A percentile compares a stretch with the other conserved stretches of the same genome.
phyloP scores from a whole-genome alignment of 129 eudicot genomes.

The Artemisia tridentata region DNA sequence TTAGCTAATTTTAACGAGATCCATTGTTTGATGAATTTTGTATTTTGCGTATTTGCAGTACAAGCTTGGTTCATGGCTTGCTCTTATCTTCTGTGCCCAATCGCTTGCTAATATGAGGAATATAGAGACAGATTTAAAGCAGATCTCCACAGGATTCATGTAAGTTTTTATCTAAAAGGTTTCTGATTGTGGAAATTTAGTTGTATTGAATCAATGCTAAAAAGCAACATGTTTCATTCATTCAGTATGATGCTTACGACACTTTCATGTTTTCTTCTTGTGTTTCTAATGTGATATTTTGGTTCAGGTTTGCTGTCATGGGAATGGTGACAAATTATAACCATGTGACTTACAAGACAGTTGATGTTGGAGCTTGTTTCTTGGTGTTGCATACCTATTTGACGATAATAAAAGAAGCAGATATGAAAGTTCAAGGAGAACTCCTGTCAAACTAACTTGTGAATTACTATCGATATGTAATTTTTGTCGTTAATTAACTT shows the following conservation, averaged over 20 bases:
- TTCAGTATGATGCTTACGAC: neutral
- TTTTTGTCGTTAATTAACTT: no score
- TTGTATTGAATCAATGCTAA: neutral
- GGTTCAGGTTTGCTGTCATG: slow-evolving; percentile 82
- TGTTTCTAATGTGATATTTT: slow-evolving; percentile 5
- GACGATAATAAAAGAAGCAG: no score
- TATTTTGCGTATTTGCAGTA: slow-evolving; percentile 44
- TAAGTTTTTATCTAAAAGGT: slow-evolving; percentile 27
- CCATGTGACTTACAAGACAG: no score
- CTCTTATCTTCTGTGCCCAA: slow-evolving; percentile 81
- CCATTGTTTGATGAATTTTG: neutral
- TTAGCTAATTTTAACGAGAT: neutral
- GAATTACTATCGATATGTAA: no score
- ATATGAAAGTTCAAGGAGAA: no score
- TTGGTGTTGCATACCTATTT: no score
- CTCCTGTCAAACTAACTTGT: no score
- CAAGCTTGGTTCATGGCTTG: slow-evolving; percentile 92
- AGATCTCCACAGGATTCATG: slow-evolving; percentile 97
- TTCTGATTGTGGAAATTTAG: neutral
- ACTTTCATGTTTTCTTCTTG: neutral
- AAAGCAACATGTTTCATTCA: neutral
- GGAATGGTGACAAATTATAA: slow-evolving; percentile 79
- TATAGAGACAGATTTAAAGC: slow-evolving; percentile 86
- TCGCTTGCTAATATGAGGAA: slow-evolving; percentile 90
- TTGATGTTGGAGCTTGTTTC: no score